Conservation (phyloP, 768 basidiomycete genomes). For the Clitopilus passeckerianus region DNA sequence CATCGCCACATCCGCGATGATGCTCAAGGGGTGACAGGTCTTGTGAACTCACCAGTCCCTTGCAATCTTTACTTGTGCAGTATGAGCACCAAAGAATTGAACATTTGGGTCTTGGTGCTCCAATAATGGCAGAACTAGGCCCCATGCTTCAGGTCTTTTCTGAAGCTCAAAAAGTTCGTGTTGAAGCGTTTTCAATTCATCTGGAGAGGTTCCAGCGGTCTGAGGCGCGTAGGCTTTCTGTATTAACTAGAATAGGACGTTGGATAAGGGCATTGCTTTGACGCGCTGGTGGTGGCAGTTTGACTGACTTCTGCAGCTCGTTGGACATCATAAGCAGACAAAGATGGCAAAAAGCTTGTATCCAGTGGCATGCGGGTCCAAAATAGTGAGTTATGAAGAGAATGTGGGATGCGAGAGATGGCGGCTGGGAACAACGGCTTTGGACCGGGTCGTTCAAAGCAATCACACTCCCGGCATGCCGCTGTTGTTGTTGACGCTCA, state of each 20-base stretch:
- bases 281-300: slow-evolving; percentile 14
- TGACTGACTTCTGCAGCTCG: slow-evolving; percentile 55
- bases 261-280: background rate
- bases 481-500: background rate
- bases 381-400: background rate
- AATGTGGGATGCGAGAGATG: background rate
- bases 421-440: background rate
- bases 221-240: slow-evolving; percentile 60
- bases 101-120: slow-evolving; percentile 73
- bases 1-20: slow-evolving; percentile 4
- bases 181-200: slow-evolving; percentile 59
- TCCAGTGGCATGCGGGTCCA: slow-evolving; percentile 18
- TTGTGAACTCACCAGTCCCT: slow-evolving; percentile 73
- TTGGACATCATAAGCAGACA: slow-evolving; percentile 48
- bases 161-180: slow-evolving; percentile 75
- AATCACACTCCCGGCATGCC: background rate
- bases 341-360: slow-evolving; percentile 45
- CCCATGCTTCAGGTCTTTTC: slow-evolving; percentile 78
- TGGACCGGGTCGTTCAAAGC: background rate
- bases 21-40: background rate
- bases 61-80: slow-evolving; percentile 88
- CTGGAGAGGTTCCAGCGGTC: slow-evolving; percentile 41
- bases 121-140: slow-evolving; percentile 73
- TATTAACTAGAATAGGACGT: slow-evolving; percentile 46
- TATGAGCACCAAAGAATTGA: slow-evolving; percentile 94